Evolutionary conservation across 2,329 filamentous ascomycete species (phyloP), one percentile per base, ranked within the genome.

Genomic region (Harringtonia aguacate): DNA sequence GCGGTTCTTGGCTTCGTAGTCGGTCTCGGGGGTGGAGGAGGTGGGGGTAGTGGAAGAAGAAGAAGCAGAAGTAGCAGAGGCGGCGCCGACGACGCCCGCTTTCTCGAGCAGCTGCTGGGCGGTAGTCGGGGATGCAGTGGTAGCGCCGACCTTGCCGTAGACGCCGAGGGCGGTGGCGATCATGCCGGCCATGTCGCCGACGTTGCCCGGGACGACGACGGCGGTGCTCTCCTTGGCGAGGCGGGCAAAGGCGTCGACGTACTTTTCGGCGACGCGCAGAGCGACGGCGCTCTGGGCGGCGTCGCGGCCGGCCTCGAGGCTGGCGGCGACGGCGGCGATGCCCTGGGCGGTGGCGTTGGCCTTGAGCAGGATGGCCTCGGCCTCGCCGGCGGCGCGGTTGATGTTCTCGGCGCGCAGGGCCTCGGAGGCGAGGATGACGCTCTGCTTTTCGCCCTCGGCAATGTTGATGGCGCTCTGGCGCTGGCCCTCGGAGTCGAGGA

Each of bases 391-490:
- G 10, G 92, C 92, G 60, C 80, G 76, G 66, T 98, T 98, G 70
- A 98, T 92, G 61, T 94, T 79, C 69, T 98, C 90, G 15, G 86
- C 78, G 53, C 81, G 80, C 65, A 95, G 58, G 15, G 92, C 92
- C 66, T 98, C 92, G 9, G 88, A 95, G 0, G 92, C 92, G 21
- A 98, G 73, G 55, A 98, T 98, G 20, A 95, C 90, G 54, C 82
- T 88, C 72, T 97, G 92, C 71, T 98, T 98, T 65, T 83, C 80
- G 62, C 92, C 92, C 70, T 98, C 92, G 45, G 92, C 92, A 53
- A 98, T 95, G 64, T 98, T 98, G 75, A 98, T 98, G 33, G 92
- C 92, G 57, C 83, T 90, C 68, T 98, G 92, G 50, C 92, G 76
- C 67, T 98, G 92, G 66, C 92, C 92, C 61, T 98, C 92, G 1